Conservation (phyloP, 768 basidiomycete genomes). For the Xerocomellus intermedius region DNA sequence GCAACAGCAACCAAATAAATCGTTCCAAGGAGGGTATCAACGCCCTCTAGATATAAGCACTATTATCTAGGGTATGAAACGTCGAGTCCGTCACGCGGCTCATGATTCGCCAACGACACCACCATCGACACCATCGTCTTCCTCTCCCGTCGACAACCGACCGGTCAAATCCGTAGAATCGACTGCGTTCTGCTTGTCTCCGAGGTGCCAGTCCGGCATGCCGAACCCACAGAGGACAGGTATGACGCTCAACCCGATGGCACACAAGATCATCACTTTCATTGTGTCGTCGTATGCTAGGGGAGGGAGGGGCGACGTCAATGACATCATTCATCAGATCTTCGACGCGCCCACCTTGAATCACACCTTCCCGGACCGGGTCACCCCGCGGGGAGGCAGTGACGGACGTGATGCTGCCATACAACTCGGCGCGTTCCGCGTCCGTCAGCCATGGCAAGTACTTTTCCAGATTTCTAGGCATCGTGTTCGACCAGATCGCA, state of each 20-base stretch:
- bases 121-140: neutral
- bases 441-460: conserved; percentile 52
- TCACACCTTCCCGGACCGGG: conserved; percentile 64
- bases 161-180: conserved; percentile 37
- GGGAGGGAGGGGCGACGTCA: neutral
- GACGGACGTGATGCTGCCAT: conserved; percentile 55
- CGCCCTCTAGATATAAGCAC: neutral
- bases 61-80: neutral
- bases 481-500: conserved; percentile 61
- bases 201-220: conserved; percentile 67
- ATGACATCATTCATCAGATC: no score
- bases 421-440: conserved; percentile 45
- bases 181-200: conserved; percentile 69
- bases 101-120: neutral
- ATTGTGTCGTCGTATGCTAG: conserved; percentile 56
- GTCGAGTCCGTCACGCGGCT: neutral
- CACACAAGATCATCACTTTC: conserved; percentile 54
- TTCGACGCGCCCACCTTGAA: conserved; percentile 40
- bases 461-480: conserved; percentile 59
- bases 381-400: conserved; percentile 46
- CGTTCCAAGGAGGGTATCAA: neutral
- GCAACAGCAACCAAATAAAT: no score
- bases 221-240: conserved; percentile 58
- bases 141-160: neutral
- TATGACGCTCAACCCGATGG: conserved; percentile 51